Evolutionary conservation across 345 rosid species (phyloP).

Genomic region (Excoecaria agallocha): DNA sequence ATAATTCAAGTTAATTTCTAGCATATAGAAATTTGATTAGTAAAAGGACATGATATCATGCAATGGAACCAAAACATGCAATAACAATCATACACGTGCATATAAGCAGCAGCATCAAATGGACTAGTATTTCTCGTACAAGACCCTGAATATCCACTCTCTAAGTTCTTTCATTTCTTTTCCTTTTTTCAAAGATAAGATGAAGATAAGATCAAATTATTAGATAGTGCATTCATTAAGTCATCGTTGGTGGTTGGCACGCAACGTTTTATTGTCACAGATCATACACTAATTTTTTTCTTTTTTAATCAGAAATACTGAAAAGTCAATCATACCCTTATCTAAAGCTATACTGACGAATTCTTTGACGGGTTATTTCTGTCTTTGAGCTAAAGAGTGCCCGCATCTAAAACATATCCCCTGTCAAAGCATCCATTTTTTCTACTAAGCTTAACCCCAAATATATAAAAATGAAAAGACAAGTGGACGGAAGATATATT

Average conservation of each 20-base stretch:
- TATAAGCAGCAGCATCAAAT: neutral
- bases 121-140: neutral
- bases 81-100: too few species aligned
- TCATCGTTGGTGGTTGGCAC: slow-evolving; percentile 19
- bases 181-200: neutral
- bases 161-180: neutral
- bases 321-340: slow-evolving; percentile 9
- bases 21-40: too few species aligned
- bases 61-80: too few species aligned
- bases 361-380: neutral
- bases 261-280: neutral
- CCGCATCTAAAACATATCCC: too few species aligned
- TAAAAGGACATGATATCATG: too few species aligned
- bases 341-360: neutral
- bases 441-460: too few species aligned
- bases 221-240: neutral
- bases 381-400: neutral
- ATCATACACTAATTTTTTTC: neutral
- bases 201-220: slow-evolving; percentile 8
- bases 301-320: neutral
- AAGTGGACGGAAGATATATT: neutral
- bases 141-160: slow-evolving; percentile 14
- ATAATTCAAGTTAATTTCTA: too few species aligned
- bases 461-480: too few species aligned
- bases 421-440: neutral